phyloP scores from a whole-genome alignment of 2,329 filamentous ascomycete genomes.

The Aspergillus latus region DNA sequence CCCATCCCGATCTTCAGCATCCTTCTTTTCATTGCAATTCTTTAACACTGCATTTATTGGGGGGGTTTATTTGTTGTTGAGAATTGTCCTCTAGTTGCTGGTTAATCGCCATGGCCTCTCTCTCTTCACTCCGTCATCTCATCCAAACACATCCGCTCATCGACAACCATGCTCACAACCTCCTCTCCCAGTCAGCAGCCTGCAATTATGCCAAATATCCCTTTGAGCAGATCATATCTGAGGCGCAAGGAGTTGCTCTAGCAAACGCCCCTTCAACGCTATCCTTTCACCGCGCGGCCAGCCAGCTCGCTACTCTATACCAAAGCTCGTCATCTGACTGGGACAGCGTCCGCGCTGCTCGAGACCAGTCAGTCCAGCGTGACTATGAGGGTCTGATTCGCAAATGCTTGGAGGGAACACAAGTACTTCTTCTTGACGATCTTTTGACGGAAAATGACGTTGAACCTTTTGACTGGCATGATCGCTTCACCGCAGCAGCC shows the following conservation, averaged over 20 bases:
- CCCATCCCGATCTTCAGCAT: not conserved
- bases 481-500: conserved; percentile 61
- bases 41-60: conserved; percentile 28
- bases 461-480: conserved; percentile 64
- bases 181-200: conserved; percentile 37
- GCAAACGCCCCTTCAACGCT: conserved; percentile 62
- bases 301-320: conserved; percentile 66
- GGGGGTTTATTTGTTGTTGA: not conserved
- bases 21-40: conserved; percentile 4
- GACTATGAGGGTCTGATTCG: conserved; percentile 59
- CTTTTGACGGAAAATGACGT: conserved; percentile 61
- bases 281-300: conserved; percentile 67
- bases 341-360: conserved; percentile 53
- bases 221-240: conserved; percentile 66
- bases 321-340: conserved; percentile 62
- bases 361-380: conserved; percentile 48
- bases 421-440: conserved; percentile 76
- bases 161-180: conserved; percentile 51
- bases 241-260: conserved; percentile 69
- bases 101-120: conserved; percentile 23
- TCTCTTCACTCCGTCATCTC: conserved; percentile 36
- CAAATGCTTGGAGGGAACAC: conserved; percentile 69
- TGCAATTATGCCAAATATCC: conserved; percentile 41
- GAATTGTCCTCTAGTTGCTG: not conserved
- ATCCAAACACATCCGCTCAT: conserved; percentile 46